Evolutionary conservation across 305 asterid genomes (phyloP).

Genomic region (Fraxinus angustifolia): DNA sequence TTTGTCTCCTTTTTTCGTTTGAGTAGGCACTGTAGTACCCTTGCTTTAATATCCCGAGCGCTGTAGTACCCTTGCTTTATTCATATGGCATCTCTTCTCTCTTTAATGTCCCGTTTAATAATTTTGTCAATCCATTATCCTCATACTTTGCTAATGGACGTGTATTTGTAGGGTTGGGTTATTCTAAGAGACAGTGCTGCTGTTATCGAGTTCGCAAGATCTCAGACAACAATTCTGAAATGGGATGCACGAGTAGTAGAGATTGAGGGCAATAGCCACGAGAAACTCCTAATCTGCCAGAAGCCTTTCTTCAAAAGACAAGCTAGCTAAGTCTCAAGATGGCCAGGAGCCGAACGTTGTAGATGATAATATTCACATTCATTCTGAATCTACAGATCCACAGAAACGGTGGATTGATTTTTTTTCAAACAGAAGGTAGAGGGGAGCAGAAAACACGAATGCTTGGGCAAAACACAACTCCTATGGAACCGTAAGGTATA

Average conservation of each 20-base stretch:
- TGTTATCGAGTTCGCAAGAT: constrained; percentile 71
- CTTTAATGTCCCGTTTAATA: background rate
- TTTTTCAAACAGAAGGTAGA: constrained; percentile 25
- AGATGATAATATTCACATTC: constrained; percentile 42
- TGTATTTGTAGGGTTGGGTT: constrained; percentile 79
- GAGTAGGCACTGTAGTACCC: background rate
- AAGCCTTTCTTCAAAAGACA: constrained; percentile 75
- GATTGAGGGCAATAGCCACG: constrained; percentile 72
- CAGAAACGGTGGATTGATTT: constrained; percentile 31
- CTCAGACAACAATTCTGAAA: constrained; percentile 68
- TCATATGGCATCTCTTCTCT: background rate
- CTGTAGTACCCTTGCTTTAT: background rate
- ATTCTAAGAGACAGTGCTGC: constrained; percentile 64
- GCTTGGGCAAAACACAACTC: constrained; percentile 19
- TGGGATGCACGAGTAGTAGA: constrained; percentile 97
- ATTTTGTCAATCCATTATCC: background rate
- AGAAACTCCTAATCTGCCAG: constrained; percentile 91
- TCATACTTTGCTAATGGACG: constrained; percentile 4
- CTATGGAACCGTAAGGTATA: constrained; percentile 86
- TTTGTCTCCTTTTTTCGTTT: background rate
- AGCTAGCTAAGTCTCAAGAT: constrained; percentile 39
- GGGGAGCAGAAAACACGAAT: constrained; percentile 26
- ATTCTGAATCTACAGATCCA: constrained; percentile 38
- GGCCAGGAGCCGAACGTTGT: constrained; percentile 21
- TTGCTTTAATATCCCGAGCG: background rate